Percentiles rank a stretch among this genome's conserved stretches.
phyloP scores from a whole-genome alignment of 2,329 filamentous ascomycete species.

The Sclerotinia glacialis region DNA sequence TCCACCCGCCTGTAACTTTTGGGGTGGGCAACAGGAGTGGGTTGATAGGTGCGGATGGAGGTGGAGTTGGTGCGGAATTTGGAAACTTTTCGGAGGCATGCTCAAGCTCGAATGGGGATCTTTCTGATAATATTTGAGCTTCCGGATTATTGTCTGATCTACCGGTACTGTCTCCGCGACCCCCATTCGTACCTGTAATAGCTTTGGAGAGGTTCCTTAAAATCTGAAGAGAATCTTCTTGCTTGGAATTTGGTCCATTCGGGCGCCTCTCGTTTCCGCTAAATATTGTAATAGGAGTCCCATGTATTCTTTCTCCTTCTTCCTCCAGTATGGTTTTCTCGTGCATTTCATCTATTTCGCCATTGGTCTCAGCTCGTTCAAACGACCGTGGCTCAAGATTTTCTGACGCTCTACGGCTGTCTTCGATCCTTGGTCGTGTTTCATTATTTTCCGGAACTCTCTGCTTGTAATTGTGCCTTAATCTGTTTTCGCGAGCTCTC shows the following conservation, averaged over 20 bases:
- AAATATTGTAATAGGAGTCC: constrained; percentile 32
- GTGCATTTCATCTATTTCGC: constrained; percentile 25
- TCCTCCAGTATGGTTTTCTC: constrained; percentile 32
- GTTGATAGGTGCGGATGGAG: constrained; percentile 25
- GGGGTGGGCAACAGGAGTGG: constrained; percentile 35
- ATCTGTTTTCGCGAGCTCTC: constrained; percentile 15
- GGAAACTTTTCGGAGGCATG: constrained; percentile 33
- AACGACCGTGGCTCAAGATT: constrained; percentile 10
- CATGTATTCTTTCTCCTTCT: constrained; percentile 27
- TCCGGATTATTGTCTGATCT: constrained; percentile 34
- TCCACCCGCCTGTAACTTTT: constrained; percentile 36
- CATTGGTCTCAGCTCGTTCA: constrained; percentile 5
- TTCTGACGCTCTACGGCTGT: neutral
- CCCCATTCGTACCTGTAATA: constrained; percentile 14
- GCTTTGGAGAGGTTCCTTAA: constrained; percentile 21
- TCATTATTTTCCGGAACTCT: neutral
- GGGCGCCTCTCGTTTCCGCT: constrained; percentile 1
- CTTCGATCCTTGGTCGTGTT: neutral
- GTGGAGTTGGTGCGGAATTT: constrained; percentile 26
- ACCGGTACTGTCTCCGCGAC: constrained; percentile 21
- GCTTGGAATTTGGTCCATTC: neutral
- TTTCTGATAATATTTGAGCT: constrained; percentile 34
- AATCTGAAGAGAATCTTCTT: constrained; percentile 23
- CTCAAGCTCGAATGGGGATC: constrained; percentile 33
- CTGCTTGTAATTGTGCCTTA: constrained; percentile 15